phyloP scores from a whole-genome alignment of 768 basidiomycete genomes.

The Tephrocybe sp. region DNA sequence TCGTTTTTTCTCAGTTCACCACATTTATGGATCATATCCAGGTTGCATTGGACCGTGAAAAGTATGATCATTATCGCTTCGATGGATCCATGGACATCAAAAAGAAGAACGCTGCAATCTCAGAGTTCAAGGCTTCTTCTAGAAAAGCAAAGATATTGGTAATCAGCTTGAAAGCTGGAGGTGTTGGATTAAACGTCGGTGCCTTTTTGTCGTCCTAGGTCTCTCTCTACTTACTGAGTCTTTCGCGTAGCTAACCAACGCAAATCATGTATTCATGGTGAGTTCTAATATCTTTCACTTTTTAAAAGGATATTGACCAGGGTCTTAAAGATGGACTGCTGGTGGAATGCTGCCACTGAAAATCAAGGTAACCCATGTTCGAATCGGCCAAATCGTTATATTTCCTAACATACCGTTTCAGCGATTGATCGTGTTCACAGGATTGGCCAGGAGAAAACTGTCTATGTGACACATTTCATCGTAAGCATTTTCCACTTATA shows the following conservation, averaged over 20 bases:
- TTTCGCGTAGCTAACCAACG: slow-evolving; percentile 59
- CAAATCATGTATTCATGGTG: slow-evolving; percentile 88
- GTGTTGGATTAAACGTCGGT: slow-evolving; percentile 81
- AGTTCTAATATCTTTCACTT: slow-evolving; percentile 11
- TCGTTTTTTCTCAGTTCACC: slow-evolving; percentile 91
- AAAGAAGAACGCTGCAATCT: slow-evolving; percentile 70
- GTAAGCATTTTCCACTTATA: slow-evolving; percentile 35
- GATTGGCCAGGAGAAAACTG: slow-evolving; percentile 79
- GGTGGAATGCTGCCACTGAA: slow-evolving; percentile 87
- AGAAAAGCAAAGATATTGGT: slow-evolving; percentile 74
- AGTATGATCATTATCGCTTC: slow-evolving; percentile 71
- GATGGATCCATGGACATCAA: slow-evolving; percentile 92
- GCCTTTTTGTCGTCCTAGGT: neutral
- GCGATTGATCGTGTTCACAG: slow-evolving; percentile 86
- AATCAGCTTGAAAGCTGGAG: slow-evolving; percentile 85
- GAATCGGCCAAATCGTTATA: neutral
- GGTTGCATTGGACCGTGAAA: slow-evolving; percentile 63
- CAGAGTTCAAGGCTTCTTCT: slow-evolving; percentile 70
- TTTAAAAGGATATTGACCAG: slow-evolving; percentile 3
- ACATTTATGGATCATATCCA: slow-evolving; percentile 84
- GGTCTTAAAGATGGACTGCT: slow-evolving; percentile 75
- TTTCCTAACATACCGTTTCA: slow-evolving; percentile 17
- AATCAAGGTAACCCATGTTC: slow-evolving; percentile 60
- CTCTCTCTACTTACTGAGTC: slow-evolving; percentile 3
- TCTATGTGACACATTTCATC: slow-evolving; percentile 84